Evolutionary conservation across 371 early-diverging fungal species (phyloP).

Genomic region (Mortierella sp.): DNA sequence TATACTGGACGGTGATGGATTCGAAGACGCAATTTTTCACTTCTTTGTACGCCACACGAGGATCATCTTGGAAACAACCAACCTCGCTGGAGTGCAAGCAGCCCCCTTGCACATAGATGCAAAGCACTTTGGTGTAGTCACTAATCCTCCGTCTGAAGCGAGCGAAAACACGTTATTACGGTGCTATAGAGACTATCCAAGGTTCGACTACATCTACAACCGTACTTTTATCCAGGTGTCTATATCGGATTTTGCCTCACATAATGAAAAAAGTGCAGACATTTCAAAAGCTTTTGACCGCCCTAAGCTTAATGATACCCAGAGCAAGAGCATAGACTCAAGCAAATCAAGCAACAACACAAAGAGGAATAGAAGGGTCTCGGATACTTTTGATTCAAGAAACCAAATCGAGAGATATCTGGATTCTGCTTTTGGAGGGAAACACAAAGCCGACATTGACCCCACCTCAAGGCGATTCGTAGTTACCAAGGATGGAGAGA

Average conservation of each 20-base stretch:
- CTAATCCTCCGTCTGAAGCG: no score
- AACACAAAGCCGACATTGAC: background rate
- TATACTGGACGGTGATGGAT: background rate
- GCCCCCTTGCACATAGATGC: no score
- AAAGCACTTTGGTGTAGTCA: no score
- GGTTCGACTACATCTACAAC: slow-evolving; percentile 17
- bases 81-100: no score
- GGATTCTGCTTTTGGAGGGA: background rate
- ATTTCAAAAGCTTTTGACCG: slow-evolving; percentile 14
- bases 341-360: background rate
- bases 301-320: background rate
- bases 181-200: background rate
- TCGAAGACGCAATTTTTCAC: background rate
- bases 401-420: slow-evolving; percentile 4
- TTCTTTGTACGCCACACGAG: background rate
- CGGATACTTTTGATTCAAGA: background rate
- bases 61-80: background rate
- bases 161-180: background rate
- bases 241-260: background rate
- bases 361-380: background rate
- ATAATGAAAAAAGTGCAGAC: slow-evolving; percentile 2
- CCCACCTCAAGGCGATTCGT: background rate
- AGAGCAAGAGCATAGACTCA: background rate
- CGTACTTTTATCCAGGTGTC: slow-evolving; percentile 22
- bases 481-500: background rate